phyloP scores from a whole-genome alignment of 257 asterid genomes.

The Nicotiana attenuata region DNA sequence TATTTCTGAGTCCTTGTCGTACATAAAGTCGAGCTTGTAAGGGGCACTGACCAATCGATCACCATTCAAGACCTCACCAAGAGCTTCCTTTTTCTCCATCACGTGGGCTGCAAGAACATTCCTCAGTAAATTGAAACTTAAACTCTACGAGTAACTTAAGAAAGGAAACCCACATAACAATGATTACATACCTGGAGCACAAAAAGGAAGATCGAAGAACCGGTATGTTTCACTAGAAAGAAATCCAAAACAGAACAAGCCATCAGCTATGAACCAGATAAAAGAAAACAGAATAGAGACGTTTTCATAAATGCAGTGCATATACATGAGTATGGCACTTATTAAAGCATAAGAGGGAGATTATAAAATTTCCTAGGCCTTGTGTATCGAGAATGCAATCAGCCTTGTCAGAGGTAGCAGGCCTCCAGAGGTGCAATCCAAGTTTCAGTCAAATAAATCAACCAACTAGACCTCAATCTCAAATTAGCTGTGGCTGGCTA shows the following conservation, averaged over 20 bases:
- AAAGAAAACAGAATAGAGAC: neutral
- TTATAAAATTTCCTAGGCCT: neutral
- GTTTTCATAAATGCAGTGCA: neutral
- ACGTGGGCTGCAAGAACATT: constrained; percentile 12
- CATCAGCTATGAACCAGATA: neutral
- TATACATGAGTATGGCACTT: neutral
- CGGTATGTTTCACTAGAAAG: constrained; percentile 62
- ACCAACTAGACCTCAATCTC: neutral
- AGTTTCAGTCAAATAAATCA: neutral
- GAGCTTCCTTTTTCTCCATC: constrained; percentile 19
- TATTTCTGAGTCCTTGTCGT: constrained; percentile 16
- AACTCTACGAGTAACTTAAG: neutral
- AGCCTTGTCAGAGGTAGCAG: neutral
- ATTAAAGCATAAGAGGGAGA: neutral
- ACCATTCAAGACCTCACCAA: constrained; percentile 20
- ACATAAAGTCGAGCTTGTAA: constrained; percentile 21
- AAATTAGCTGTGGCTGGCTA: neutral
- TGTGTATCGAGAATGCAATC: neutral
- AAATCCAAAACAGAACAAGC: neutral
- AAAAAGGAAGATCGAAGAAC: constrained; percentile 68
- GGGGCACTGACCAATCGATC: constrained; percentile 23
- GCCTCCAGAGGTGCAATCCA: neutral
- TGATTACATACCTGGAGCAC: constrained; percentile 46
- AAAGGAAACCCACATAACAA: neutral
- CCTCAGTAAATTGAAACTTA: neutral